Percentiles rank a stretch among this genome's conserved stretches.
phyloP scores from a whole-genome alignment of 2,329 filamentous ascomycete species.

The Stachybotrys chartarum region DNA sequence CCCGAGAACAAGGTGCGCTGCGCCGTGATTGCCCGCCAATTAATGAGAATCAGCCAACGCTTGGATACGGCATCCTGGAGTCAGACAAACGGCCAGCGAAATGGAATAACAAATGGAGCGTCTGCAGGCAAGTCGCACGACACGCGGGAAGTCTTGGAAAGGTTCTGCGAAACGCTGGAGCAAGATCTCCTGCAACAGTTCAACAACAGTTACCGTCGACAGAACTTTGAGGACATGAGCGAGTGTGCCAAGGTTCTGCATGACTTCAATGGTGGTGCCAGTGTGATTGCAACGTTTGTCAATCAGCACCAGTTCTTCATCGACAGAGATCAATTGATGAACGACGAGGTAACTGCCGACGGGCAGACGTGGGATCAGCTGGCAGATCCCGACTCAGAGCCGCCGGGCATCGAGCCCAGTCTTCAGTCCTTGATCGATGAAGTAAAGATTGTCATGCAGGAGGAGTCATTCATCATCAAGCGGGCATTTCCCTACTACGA shows the following conservation, averaged over 20 bases:
- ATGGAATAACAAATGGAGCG: conserved; percentile 41
- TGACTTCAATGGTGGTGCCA: conserved; percentile 93
- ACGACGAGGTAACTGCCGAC: conserved; percentile 73
- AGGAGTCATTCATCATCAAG: conserved; percentile 95
- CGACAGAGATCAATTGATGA: conserved; percentile 84
- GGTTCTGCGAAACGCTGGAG: conserved; percentile 91
- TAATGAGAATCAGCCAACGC: conserved; percentile 89
- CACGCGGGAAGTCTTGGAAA: conserved; percentile 86
- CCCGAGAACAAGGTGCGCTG: conserved; percentile 91
- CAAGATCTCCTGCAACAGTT: conserved; percentile 95
- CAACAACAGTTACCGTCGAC: conserved; percentile 89
- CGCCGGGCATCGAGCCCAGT: conserved; percentile 84
- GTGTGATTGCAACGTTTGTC: conserved; percentile 92
- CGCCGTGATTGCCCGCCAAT: conserved; percentile 85
- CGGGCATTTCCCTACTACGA: conserved; percentile 95
- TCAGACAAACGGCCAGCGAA: conserved; percentile 48
- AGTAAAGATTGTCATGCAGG: conserved; percentile 90
- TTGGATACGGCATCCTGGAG: conserved; percentile 73
- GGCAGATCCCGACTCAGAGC: conserved; percentile 88
- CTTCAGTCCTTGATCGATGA: conserved; percentile 90
- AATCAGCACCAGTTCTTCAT: conserved; percentile 99
- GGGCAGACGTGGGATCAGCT: conserved; percentile 80
- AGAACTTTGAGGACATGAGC: conserved; percentile 97
- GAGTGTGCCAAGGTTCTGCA: conserved; percentile 90
- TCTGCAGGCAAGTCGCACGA: conserved; percentile 44